These are phyloP conservation scores for Pseudohalonectria lignicola DNA, from an alignment of 2,329 filamentous ascomycete genomes.

Conservation along the genomic window DNA sequence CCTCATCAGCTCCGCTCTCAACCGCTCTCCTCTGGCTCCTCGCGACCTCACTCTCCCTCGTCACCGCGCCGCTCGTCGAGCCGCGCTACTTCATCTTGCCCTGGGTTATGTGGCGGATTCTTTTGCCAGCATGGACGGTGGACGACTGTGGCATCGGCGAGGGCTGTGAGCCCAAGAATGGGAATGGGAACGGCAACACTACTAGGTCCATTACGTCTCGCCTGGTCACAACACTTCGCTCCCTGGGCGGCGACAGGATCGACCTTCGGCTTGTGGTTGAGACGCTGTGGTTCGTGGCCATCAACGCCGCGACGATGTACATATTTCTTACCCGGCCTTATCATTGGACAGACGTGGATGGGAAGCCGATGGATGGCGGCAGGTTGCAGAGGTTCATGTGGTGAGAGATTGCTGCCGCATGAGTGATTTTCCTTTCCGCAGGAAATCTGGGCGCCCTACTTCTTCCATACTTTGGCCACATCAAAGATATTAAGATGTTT, in stretches of 20 bases:
- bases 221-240: too few relatives aligned
- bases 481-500: too few relatives aligned
- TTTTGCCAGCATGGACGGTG: slow-evolving; percentile 47
- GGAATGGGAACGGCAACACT: background rate
- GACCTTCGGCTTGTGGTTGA: slow-evolving; percentile 46
- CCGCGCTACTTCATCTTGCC: slow-evolving; percentile 93
- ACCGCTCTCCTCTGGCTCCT: slow-evolving; percentile 48
- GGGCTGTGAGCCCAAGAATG: background rate
- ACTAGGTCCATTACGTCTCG: too few relatives aligned
- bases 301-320: slow-evolving; percentile 59
- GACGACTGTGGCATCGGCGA: slow-evolving; percentile 3
- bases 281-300: slow-evolving; percentile 54
- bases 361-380: slow-evolving; percentile 40
- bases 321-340: slow-evolving; percentile 62
- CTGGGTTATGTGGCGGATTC: slow-evolving; percentile 84
- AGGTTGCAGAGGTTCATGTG: slow-evolving; percentile 72
- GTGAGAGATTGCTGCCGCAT: too few relatives aligned
- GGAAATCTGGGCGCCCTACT: too few relatives aligned
- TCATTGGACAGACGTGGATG: slow-evolving; percentile 47
- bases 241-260: slow-evolving; percentile 10
- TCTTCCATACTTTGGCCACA: too few relatives aligned
- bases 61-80: slow-evolving; percentile 87
- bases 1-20: slow-evolving; percentile 17
- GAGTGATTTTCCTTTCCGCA: too few relatives aligned
- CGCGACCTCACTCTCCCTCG: slow-evolving; percentile 64